phyloP scores from a whole-genome alignment of 2,329 filamentous ascomycete species.

The Fusarium tanahbumbuense region DNA sequence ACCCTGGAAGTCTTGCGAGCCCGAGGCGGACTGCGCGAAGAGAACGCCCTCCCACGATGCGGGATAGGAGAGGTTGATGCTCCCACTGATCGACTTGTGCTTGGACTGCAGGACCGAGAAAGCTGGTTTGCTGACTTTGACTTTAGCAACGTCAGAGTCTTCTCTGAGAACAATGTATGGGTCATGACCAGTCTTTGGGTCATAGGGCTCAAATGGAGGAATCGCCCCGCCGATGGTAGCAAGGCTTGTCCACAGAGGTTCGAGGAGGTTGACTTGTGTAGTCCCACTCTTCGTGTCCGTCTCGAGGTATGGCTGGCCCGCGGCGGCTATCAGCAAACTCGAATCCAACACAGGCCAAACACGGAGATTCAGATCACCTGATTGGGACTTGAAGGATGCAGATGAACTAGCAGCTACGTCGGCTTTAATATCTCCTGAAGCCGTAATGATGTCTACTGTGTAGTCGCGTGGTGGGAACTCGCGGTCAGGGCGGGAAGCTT shows the following conservation, averaged over 20 bases:
- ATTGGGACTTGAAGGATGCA: slow-evolving; percentile 53
- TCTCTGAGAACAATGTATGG: slow-evolving; percentile 34
- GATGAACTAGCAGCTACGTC: slow-evolving; percentile 55
- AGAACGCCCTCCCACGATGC: slow-evolving; percentile 62
- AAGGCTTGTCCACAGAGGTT: slow-evolving; percentile 57
- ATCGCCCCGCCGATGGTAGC: slow-evolving; percentile 13
- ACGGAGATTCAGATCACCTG: slow-evolving; percentile 55
- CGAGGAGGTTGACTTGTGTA: slow-evolving; percentile 54
- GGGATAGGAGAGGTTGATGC: slow-evolving; percentile 59
- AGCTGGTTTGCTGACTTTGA: slow-evolving; percentile 22
- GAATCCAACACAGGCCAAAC: slow-evolving; percentile 59
- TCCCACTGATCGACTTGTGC: slow-evolving; percentile 60
- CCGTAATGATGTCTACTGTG: slow-evolving; percentile 56
- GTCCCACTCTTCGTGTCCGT: slow-evolving; percentile 60
- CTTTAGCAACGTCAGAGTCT: not conserved
- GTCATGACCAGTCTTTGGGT: slow-evolving; percentile 35
- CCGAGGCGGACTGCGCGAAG: slow-evolving; percentile 54
- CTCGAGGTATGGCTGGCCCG: slow-evolving; percentile 48
- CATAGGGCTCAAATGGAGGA: slow-evolving; percentile 29
- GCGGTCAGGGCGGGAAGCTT: slow-evolving; percentile 32
- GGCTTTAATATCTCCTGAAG: slow-evolving; percentile 58
- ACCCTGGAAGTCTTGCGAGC: slow-evolving; percentile 55
- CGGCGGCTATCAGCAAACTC: slow-evolving; percentile 7
- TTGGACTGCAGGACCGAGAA: slow-evolving; percentile 54
- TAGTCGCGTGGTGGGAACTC: slow-evolving; percentile 61